These are phyloP conservation scores for Taphrina pruni DNA, from an alignment of 1,139 yeast species.

Conservation along the genomic window DNA sequence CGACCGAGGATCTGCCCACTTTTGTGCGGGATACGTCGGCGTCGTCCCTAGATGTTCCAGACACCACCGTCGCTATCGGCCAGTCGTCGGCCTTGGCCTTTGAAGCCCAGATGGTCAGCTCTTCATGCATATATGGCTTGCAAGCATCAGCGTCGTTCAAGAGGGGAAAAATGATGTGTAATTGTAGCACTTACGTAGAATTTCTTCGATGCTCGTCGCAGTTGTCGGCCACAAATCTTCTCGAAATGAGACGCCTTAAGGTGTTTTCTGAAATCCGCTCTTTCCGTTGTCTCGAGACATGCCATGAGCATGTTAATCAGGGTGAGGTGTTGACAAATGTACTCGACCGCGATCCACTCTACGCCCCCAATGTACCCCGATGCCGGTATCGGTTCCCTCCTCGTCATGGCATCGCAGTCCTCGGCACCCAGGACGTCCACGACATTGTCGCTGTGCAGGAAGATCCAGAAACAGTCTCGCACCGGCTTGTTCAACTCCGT, in stretches of 20 bases:
- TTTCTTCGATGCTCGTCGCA: constrained; percentile 39
- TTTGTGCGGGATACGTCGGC: background rate
- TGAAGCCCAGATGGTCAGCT: constrained; percentile 29
- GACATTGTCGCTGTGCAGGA: constrained; percentile 36
- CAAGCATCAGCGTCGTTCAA: background rate
- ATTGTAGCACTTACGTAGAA: constrained; percentile 23
- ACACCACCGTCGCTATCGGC: constrained; percentile 20
- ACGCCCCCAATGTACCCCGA: constrained; percentile 39
- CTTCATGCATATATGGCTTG: constrained; percentile 34
- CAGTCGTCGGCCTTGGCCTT: constrained; percentile 39
- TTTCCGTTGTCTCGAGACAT: constrained; percentile 29
- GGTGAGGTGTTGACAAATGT: constrained; percentile 44
- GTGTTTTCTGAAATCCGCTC: constrained; percentile 34
- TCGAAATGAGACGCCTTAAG: constrained; percentile 44
- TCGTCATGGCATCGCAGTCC: constrained; percentile 12
- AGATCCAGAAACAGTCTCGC: constrained; percentile 46
- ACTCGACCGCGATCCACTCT: constrained; percentile 44
- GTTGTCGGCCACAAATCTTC: constrained; percentile 39
- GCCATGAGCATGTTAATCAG: constrained; percentile 43
- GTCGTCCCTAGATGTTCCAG: constrained; percentile 23
- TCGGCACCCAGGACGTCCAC: constrained; percentile 28
- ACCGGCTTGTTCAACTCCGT: constrained; percentile 43
- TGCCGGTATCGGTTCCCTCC: constrained; percentile 28
- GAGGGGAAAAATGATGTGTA: background rate
- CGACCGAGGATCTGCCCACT: background rate